Conservation (phyloP, 1,284 basidiomycete genomes). For the Calocybe gambosa region DNA sequence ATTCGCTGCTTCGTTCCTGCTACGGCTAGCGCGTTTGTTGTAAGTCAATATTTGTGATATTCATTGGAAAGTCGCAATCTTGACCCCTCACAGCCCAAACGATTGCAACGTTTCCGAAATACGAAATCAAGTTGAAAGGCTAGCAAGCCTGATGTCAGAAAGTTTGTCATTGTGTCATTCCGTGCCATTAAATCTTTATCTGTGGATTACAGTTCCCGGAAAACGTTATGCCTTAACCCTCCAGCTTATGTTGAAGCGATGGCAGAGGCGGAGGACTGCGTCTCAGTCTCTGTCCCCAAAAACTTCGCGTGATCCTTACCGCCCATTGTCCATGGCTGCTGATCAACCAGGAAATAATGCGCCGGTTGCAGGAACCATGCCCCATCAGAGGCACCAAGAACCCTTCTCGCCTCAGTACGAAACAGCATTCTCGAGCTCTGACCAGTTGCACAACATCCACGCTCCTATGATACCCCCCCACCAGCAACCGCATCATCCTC, state of each 20-base stretch:
- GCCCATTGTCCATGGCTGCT: conserved; percentile 32
- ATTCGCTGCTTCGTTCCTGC: conserved; percentile 83
- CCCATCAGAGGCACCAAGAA: conserved; percentile 28
- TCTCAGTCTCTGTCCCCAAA: conserved; percentile 57
- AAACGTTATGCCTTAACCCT: conserved; percentile 85
- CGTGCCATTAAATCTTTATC: background rate
- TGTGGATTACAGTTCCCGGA: conserved; percentile 65
- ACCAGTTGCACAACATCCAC: conserved; percentile 23
- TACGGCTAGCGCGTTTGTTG: conserved; percentile 84
- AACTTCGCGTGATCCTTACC: conserved; percentile 42
- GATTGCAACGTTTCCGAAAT: conserved; percentile 78
- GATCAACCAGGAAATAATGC: conserved; percentile 24
- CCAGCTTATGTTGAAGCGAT: conserved; percentile 80
- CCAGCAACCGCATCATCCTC: conserved; percentile 21
- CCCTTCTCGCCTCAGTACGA: conserved; percentile 44
- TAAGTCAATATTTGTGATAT: conserved; percentile 32
- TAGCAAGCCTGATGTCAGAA: conserved; percentile 69
- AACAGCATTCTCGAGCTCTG: conserved; percentile 25
- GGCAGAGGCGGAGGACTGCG: conserved; percentile 57
- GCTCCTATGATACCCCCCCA: conserved; percentile 15
- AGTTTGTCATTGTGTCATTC: conserved; percentile 37
- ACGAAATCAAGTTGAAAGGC: conserved; percentile 70
- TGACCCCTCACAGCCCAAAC: conserved; percentile 51
- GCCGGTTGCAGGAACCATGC: conserved; percentile 16
- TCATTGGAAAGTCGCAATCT: background rate